Evolutionary conservation across 345 rosid genomes (phyloP).

Genomic region (Sapria himalayana): DNA sequence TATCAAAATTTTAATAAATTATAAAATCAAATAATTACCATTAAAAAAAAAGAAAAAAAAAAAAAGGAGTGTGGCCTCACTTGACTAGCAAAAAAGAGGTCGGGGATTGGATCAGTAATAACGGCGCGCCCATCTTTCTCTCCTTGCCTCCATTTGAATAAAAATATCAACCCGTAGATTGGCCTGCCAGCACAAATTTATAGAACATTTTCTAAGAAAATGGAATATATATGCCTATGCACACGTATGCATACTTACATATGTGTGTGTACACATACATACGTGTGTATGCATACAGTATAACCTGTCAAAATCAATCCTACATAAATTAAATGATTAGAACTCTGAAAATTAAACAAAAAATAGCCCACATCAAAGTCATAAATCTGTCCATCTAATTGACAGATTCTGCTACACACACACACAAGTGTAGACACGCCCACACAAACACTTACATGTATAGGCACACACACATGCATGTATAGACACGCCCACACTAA

Average conservation of each 20-base stretch:
- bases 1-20: no score
- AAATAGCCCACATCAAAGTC: no score
- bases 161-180: constrained; percentile 81
- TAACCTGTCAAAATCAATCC: no score
- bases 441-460: no score
- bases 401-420: no score
- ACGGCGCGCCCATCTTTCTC: constrained; percentile 83
- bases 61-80: constrained; percentile 10
- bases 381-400: no score
- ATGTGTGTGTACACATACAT: neutral
- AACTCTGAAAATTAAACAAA: neutral
- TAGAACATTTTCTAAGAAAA: neutral
- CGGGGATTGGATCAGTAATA: constrained; percentile 53
- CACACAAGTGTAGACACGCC: no score
- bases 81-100: constrained; percentile 88
- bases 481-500: no score
- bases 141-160: constrained; percentile 89
- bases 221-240: neutral
- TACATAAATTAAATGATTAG: constrained; percentile 1
- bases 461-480: no score
- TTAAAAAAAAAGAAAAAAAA: neutral
- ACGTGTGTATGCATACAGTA: no score
- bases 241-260: neutral
- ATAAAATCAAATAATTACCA: no score
- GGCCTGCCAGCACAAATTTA: constrained; percentile 34